Evolutionary conservation across 495 filamentous ascomycete genomes (phyloP).

Genomic region (Sabuloglossum arenarium): DNA sequence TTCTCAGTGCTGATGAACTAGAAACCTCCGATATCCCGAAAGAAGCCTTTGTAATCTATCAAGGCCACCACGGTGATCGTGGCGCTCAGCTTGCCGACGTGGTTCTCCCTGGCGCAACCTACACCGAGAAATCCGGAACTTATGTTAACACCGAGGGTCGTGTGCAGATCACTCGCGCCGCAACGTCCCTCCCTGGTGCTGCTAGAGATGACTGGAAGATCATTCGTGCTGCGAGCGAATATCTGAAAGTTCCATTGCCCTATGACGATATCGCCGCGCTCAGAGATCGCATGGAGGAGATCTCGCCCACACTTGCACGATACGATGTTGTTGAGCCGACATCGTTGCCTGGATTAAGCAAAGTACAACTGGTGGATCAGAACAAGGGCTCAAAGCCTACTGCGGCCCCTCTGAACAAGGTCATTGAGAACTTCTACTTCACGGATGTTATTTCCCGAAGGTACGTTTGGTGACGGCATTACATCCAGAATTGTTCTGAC

Average conservation of each 20-base stretch:
- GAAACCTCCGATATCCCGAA: slow-evolving; percentile 61
- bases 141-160: slow-evolving; percentile 96
- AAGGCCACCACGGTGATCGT: slow-evolving; percentile 90
- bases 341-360: slow-evolving; percentile 48
- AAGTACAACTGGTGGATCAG: slow-evolving; percentile 82
- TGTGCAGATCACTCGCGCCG: slow-evolving; percentile 76
- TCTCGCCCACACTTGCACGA: slow-evolving; percentile 65
- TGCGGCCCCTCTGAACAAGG: slow-evolving; percentile 49
- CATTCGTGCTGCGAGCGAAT: slow-evolving; percentile 74
- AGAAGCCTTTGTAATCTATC: slow-evolving; percentile 90
- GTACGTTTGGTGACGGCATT: slow-evolving; percentile 23
- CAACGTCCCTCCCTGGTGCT: slow-evolving; percentile 67
- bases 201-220: slow-evolving; percentile 98
- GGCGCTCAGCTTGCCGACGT: slow-evolving; percentile 88
- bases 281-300: slow-evolving; percentile 84
- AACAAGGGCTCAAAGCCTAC: slow-evolving; percentile 65
- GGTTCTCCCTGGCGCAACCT: slow-evolving; percentile 80
- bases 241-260: slow-evolving; percentile 55
- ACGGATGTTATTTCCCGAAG: slow-evolving; percentile 90
- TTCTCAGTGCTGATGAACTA: slow-evolving; percentile 89
- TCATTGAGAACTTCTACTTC: slow-evolving; percentile 91
- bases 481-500: slow-evolving; percentile 12
- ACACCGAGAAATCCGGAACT: slow-evolving; percentile 93
- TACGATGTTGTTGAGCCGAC: slow-evolving; percentile 82
- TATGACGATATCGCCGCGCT: slow-evolving; percentile 82